phyloP scores from a whole-genome alignment of 805 yeast genomes.

The Suhomyces kilbournensis region DNA sequence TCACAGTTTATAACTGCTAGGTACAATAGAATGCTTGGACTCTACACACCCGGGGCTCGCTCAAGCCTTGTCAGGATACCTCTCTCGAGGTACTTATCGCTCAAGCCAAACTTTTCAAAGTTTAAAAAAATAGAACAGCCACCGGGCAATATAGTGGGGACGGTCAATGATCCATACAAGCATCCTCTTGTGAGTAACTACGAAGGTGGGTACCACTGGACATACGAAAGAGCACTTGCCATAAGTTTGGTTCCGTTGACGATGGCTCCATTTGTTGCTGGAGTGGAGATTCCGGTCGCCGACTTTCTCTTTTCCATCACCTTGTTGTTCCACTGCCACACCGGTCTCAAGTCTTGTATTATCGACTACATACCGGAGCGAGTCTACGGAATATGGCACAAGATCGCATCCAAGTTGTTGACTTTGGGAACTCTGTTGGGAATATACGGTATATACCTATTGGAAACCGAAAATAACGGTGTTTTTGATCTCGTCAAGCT shows the following conservation, averaged over 20 bases:
- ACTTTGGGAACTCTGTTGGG: constrained; percentile 69
- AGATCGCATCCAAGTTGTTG: constrained; percentile 63
- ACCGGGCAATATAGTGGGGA: constrained; percentile 88
- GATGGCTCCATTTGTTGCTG: constrained; percentile 72
- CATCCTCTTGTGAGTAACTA: constrained; percentile 59
- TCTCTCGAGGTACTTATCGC: constrained; percentile 12
- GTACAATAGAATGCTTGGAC: not conserved
- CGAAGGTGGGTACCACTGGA: constrained; percentile 93
- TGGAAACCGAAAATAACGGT: constrained; percentile 81
- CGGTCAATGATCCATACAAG: constrained; percentile 83
- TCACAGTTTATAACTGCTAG: not conserved
- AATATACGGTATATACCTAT: constrained; percentile 74
- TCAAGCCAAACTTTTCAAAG: constrained; percentile 45
- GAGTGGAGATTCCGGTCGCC: constrained; percentile 62
- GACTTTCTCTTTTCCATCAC: constrained; percentile 71
- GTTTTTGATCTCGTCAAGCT: constrained; percentile 59
- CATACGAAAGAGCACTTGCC: constrained; percentile 74
- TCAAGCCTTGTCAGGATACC: not conserved
- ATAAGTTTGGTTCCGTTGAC: constrained; percentile 73
- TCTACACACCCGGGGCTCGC: not conserved
- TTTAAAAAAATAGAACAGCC: constrained; percentile 69
- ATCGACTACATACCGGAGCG: constrained; percentile 88
- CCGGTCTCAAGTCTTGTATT: constrained; percentile 89
- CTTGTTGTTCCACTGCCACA: constrained; percentile 72
- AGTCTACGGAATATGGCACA: constrained; percentile 76